A percentile compares a stretch with the other conserved stretches of the same genome.
These are phyloP conservation scores for Penicillium sp. DNA, from an alignment of 2,329 filamentous ascomycete genomes.

Conservation along the genomic window DNA sequence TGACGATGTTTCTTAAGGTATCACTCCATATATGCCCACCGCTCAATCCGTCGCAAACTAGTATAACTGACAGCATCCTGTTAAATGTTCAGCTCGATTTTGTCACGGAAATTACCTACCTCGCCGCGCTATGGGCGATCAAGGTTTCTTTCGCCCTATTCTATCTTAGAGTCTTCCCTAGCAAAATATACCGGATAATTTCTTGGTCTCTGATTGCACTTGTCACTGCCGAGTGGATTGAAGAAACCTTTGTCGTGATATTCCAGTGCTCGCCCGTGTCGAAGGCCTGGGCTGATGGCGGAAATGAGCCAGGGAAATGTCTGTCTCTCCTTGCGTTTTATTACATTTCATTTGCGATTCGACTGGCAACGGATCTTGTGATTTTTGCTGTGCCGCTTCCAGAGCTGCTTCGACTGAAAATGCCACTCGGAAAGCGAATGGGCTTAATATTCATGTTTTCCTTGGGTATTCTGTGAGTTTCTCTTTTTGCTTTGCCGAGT, in stretches of 20 bases:
- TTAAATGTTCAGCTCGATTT: slow-evolving; percentile 17
- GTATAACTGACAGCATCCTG: not conserved
- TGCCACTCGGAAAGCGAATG: slow-evolving; percentile 16
- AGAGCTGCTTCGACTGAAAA: slow-evolving; percentile 16
- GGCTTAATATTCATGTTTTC: slow-evolving; percentile 21
- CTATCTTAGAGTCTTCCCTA: slow-evolving; percentile 22
- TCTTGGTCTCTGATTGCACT: slow-evolving; percentile 17
- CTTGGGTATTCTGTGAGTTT: slow-evolving; percentile 18
- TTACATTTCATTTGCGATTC: slow-evolving; percentile 19
- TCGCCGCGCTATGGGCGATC: slow-evolving; percentile 30
- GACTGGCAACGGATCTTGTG: slow-evolving; percentile 18
- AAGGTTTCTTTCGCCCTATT: slow-evolving; percentile 23
- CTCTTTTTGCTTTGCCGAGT: no score
- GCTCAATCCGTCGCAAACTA: no score
- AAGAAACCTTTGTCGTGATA: slow-evolving; percentile 65
- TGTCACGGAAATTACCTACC: slow-evolving; percentile 20
- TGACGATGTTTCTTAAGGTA: slow-evolving; percentile 20
- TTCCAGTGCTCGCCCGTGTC: slow-evolving; percentile 20
- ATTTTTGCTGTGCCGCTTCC: slow-evolving; percentile 20
- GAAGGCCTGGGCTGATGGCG: slow-evolving; percentile 18
- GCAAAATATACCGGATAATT: slow-evolving; percentile 15
- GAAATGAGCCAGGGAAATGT: slow-evolving; percentile 15
- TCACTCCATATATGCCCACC: no score
- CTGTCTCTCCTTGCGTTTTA: slow-evolving; percentile 16
- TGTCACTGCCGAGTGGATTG: slow-evolving; percentile 61